Percentiles rank a stretch among this genome's conserved stretches.
Conservation (phyloP, 1,284 basidiomycete genomes). For the Trametes sp. region DNA sequence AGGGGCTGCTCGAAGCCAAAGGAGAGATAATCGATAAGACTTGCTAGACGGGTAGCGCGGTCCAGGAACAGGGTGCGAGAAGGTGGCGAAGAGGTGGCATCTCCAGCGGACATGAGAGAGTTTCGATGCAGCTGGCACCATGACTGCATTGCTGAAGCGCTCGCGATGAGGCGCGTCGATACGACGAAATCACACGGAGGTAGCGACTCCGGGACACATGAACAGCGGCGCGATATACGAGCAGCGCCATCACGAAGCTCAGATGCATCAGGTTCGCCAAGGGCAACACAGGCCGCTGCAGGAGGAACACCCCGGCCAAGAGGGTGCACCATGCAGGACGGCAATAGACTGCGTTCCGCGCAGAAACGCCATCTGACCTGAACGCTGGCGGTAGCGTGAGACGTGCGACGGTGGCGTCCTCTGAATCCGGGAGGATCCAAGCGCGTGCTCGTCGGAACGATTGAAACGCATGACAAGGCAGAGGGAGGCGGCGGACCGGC, state of each 20-base stretch:
- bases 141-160: background rate
- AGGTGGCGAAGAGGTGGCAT: too few relatives aligned
- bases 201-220: too few relatives aligned
- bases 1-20: too few relatives aligned
- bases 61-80: background rate
- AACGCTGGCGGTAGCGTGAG: background rate
- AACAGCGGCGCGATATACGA: background rate
- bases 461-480: background rate
- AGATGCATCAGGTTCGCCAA: background rate
- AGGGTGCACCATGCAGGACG: background rate
- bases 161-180: background rate
- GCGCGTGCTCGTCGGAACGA: background rate
- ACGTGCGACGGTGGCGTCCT: too few relatives aligned
- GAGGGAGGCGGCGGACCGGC: background rate
- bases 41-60: background rate
- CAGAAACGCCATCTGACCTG: conserved; percentile 1
- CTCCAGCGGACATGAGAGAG: background rate
- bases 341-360: background rate
- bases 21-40: too few relatives aligned
- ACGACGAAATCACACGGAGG: background rate
- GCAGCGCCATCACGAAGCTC: background rate
- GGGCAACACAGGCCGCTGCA: background rate
- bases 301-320: background rate
- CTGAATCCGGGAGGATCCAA: too few relatives aligned
- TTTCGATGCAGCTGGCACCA: background rate